Percentiles rank a stretch among this genome's conserved stretches.
These are phyloP conservation scores for Nicotiana sylvestris DNA, from an alignment of 257 asterid genomes.

Conservation along the genomic window DNA sequence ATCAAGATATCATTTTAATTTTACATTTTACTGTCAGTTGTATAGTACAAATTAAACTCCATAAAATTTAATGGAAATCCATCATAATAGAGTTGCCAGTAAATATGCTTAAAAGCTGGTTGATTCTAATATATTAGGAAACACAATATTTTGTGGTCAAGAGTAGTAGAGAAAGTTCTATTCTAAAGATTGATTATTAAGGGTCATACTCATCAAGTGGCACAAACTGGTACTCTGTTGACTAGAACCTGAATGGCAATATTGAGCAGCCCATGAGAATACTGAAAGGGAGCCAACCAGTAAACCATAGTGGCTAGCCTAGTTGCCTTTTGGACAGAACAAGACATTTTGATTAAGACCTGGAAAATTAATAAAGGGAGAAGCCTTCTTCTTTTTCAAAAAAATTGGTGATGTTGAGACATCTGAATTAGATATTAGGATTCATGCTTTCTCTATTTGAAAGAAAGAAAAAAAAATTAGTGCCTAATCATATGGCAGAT, in stretches of 20 bases:
- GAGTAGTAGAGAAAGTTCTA: background rate
- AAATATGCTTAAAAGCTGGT: too few relatives aligned
- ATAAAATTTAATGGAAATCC: too few relatives aligned
- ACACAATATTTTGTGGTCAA: too few relatives aligned
- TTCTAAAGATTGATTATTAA: background rate
- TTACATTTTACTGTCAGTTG: background rate
- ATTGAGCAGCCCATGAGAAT: constrained; percentile 15
- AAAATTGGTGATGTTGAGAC: constrained; percentile 8
- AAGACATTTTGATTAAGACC: constrained; percentile 31
- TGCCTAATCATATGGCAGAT: background rate
- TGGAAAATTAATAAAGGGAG: constrained; percentile 19
- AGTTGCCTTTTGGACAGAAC: constrained; percentile 25
- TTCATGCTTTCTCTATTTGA: background rate
- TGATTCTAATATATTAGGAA: too few relatives aligned
- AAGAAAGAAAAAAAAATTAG: background rate
- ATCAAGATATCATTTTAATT: background rate
- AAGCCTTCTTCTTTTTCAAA: background rate
- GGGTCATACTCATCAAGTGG: constrained; percentile 37
- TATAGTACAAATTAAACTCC: background rate
- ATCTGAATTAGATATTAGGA: background rate
- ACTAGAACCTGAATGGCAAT: constrained; percentile 15
- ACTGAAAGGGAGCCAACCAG: constrained; percentile 25
- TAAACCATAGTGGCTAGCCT: constrained; percentile 24
- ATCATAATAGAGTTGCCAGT: too few relatives aligned
- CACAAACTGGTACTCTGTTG: constrained; percentile 23